Evolutionary conservation across 2,329 filamentous ascomycete species (phyloP), one percentile per base, ranked within the genome.

Genomic region (Truncatella angustata): DNA sequence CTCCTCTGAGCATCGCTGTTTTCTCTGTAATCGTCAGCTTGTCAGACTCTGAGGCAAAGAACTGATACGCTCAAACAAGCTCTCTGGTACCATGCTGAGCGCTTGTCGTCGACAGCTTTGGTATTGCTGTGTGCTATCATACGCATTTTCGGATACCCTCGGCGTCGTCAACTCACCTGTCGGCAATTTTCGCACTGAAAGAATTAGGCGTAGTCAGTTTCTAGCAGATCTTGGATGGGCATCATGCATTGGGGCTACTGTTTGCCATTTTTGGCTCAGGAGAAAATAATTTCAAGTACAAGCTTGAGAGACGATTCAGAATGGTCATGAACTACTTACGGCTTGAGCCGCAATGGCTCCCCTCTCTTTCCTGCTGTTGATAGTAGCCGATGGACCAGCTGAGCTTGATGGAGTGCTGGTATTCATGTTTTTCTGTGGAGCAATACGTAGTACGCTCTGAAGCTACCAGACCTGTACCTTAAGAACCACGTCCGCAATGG

Each of bases 1-100:
- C 60, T 76, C 72, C 63, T 86, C 83, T 63, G 85, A 82, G 66
- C 84, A 87, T 70, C 79, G 82, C 58, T 84, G 82, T 66, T 86
- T 87, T 58, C 83, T 79, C 47, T 65, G 69, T 85, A 18, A 7
- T 32, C 14, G 28, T 32, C 14, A 32, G 28, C 28, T 32, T 32
- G 28, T n/a, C n/a, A n/a, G n/a, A n/a, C n/a, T n/a, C n/a, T n/a
- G 39, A 12, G 23, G 16, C 16, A 14, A 47, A 16, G 35, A 20
- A n/a, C n/a, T 26, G 6, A 45, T 6, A n/a, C n/a, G n/a, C n/a
- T n/a, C n/a, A n/a, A n/a, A n/a, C n/a, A n/a, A n/a, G n/a, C n/a
- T n/a, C n/a, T n/a, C n/a, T n/a, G n/a, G n/a, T n/a, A n/a, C n/a
- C n/a, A n/a, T n/a, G n/a, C n/a, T n/a, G n/a, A n/a, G n/a, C n/a